phyloP scores from a whole-genome alignment of 768 basidiomycete species.

The Xerocomus potaroensis region DNA sequence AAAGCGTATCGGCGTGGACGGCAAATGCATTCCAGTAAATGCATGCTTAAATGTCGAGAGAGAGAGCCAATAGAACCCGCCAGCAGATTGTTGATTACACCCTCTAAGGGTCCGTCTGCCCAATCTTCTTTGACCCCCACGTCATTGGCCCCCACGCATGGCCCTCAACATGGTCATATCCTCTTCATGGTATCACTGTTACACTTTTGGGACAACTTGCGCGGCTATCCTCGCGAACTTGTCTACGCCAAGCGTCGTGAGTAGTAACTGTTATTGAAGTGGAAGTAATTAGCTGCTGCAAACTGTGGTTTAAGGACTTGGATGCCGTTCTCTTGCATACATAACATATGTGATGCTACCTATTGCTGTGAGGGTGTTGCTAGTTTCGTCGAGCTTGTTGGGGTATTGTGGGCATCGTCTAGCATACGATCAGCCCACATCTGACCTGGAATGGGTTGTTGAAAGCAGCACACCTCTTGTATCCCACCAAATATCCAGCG shows the following conservation, averaged over 20 bases:
- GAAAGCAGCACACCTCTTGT: not conserved
- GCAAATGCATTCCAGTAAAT: not conserved
- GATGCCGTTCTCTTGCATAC: conserved; percentile 34
- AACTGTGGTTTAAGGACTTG: conserved; percentile 20
- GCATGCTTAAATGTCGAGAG: conserved; percentile 1
- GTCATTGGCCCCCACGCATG: conserved; percentile 18
- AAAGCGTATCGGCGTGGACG: not conserved
- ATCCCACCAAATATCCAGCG: too few species aligned
- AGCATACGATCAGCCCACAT: not conserved
- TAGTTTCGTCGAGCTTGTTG: conserved; percentile 25
- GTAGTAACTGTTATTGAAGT: not conserved
- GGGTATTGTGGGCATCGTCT: conserved; percentile 4
- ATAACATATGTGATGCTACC: conserved; percentile 27
- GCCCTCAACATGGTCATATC: conserved; percentile 27
- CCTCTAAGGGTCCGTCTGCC: not conserved
- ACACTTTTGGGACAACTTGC: conserved; percentile 32
- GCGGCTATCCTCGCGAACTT: conserved; percentile 27
- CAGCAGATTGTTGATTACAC: conserved; percentile 23
- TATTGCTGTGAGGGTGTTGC: conserved; percentile 28
- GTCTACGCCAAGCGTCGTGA: conserved; percentile 28
- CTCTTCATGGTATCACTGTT: conserved; percentile 27
- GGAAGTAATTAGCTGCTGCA: not conserved
- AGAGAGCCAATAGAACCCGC: conserved; percentile 13
- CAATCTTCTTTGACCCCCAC: conserved; percentile 17
- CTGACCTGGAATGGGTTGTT: not conserved